Base-by-base conservation (phyloP, 805 yeast species). In the Suhomyces prunicola region DNA sequence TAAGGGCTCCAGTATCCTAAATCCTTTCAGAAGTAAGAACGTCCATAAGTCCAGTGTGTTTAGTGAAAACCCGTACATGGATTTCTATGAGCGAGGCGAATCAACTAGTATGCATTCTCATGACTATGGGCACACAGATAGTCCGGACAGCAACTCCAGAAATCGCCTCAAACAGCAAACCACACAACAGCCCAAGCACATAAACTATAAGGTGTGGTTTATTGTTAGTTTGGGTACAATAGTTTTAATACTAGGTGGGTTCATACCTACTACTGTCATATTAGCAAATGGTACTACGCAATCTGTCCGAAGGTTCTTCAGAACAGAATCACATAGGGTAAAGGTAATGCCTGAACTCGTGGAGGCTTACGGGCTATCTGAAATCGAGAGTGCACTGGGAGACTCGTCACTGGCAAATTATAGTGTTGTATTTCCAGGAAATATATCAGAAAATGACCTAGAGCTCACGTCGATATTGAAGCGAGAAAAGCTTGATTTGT, bases 281-380 rank as follows among this genome's bases (percentile, higher is more conserved):
- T 62, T 67, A 23, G 56, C 70, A 1, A 57, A 64, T 35, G 80
- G 79, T 0, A 69, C 75, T 1, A 65, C 60, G 42, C 26, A 48
- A 1, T 50, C 64, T 5, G 68, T 69, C 3, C 45, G 48, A 17
- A 62, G 54, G 1, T 76, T 67, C 53, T 66, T 76, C 52, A 47
- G 55, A 1, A 50, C 60, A 2, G 62, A 63, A 10, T 50, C 54
- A 5, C 65, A 64, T 29, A 60, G 70, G 50, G 50, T 54, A 3
- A 27, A 9, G 1, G 24, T 55, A 15, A 46, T 55, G 23, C 53
- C 48, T 7, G 35, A 17, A 6, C 29, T 55, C 6, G 41, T 45
- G 36, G 46, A 50, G n/a, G 29, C 36, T n/a, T 54, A 51, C 46
- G 31, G 29, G 9, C 19, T 15, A 17, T n/a, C 22, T 6, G 13